Evolutionary conservation across 306 rosid species (phyloP), one percentile per base, ranked within the genome.

Genomic region (Clitoria ternatea): DNA sequence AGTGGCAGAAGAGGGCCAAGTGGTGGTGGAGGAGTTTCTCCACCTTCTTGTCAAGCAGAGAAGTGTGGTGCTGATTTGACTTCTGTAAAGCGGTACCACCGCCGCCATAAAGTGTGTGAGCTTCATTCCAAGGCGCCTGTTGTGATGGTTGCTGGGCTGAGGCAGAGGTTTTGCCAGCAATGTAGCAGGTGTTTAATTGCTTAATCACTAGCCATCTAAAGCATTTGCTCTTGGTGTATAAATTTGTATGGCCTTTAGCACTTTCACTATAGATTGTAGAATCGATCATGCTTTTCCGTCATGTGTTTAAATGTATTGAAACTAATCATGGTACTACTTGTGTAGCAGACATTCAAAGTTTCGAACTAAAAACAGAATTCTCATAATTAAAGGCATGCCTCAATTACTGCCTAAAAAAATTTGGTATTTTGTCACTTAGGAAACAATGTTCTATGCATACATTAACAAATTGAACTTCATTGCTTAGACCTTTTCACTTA

Each of bases 71-170:
- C 82, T 57, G 90, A 88, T 76, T 73, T 88, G 52, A 76, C 53
- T 18, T 83, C 83, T 7, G 89, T 85, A 44, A 93, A 90, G 75
- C 52, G 83, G 67, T 93, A 88, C 49, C 88, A 90, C 61, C 96
- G 96, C 73, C 97, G 97, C 78, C 98, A 93, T 77, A 93, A 87
- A 87, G 97, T 93, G 42, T 93, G 98, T 68, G 98, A 93, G 81
- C 44, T 80, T 82, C 98, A 93, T 67, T 88, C 96, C 22, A 93
- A 93, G 80, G 96, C 92, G 0, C 44, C 96, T 0, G 45, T 45
- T 45, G 98, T 82, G 24, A 22, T 85, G 35, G 89, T 90, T 50
- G 83, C 92, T 0, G 98, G 97, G 10, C 45, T 72, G 22, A 80
- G 86, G 27, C 97, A 93, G 72, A 87, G 98, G 72, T 93, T 93